Evolutionary conservation across 768 basidiomycete species (phyloP).

Genomic region (Leccinum barrowsii): DNA sequence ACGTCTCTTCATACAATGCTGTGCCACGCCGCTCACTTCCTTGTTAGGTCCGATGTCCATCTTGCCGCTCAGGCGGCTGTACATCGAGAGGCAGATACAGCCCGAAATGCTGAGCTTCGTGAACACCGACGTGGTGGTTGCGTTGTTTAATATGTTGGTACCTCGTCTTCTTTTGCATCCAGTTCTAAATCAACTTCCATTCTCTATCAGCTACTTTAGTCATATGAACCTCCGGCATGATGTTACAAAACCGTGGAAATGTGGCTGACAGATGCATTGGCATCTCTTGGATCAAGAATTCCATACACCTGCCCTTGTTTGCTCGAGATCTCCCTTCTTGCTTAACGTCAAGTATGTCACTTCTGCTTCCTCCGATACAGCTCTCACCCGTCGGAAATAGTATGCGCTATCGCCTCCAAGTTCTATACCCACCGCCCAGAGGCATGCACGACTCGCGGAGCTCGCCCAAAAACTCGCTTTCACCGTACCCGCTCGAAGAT

Average conservation of each 20-base stretch:
- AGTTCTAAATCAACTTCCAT: conserved; percentile 1
- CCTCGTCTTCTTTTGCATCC: not conserved
- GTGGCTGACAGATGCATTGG: conserved; percentile 59
- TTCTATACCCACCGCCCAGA: conserved; percentile 83
- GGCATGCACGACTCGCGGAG: conserved; percentile 71
- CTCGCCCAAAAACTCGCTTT: conserved; percentile 90
- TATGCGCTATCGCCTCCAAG: conserved; percentile 92
- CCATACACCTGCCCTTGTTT: conserved; percentile 92
- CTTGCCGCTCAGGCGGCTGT: conserved; percentile 73
- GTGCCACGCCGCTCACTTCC: conserved; percentile 5
- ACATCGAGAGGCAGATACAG: conserved; percentile 85
- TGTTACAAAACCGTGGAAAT: conserved; percentile 1
- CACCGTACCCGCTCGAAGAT: conserved; percentile 77
- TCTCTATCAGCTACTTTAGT: conserved; percentile 60
- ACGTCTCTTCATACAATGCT: conserved; percentile 3
- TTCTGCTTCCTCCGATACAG: not conserved
- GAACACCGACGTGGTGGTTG: conserved; percentile 83
- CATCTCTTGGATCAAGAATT: conserved; percentile 82
- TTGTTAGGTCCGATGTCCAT: conserved; percentile 80
- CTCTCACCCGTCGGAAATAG: conserved; percentile 37
- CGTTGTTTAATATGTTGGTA: conserved; percentile 84
- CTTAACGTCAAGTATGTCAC: conserved; percentile 77
- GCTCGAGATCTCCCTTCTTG: conserved; percentile 91
- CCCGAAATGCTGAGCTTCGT: conserved; percentile 94
- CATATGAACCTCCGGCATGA: conserved; percentile 59